Evolutionary conservation across 106 monocot genomes (phyloP).

Genomic region (Dactylorhiza incarnata): DNA sequence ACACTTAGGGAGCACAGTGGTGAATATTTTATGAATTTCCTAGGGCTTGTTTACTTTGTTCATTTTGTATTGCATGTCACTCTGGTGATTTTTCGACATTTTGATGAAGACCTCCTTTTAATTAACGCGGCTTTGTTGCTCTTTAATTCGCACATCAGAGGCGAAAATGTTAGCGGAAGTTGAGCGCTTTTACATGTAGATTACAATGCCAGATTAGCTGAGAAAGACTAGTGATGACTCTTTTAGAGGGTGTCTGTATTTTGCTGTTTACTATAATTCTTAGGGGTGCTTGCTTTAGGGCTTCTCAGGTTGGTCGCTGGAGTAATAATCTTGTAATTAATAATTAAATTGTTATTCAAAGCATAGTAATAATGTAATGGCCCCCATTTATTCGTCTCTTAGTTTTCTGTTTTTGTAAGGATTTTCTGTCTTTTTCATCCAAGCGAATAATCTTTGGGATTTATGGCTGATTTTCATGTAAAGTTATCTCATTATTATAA

Average conservation of each 20-base stretch:
- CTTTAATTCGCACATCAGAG: not conserved
- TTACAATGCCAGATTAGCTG: not conserved
- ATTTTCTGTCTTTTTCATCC: too few relatives aligned
- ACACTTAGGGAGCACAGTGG: too few relatives aligned
- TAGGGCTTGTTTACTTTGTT: too few relatives aligned
- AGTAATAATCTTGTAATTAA: not conserved
- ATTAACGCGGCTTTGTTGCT: not conserved
- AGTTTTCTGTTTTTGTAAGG: too few relatives aligned
- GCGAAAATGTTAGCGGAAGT: not conserved
- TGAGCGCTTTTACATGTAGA: not conserved
- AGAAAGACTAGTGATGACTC: not conserved
- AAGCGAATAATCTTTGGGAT: too few relatives aligned
- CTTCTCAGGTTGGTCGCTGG: not conserved
- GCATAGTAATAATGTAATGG: not conserved
- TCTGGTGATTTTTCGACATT: not conserved
- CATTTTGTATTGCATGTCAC: not conserved
- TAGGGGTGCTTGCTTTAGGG: not conserved
- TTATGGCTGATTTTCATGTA: too few relatives aligned
- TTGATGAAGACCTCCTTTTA: not conserved
- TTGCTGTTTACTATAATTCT: not conserved
- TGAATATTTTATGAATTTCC: too few relatives aligned
- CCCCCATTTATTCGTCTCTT: not conserved
- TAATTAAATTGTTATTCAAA: not conserved
- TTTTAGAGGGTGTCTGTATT: not conserved
- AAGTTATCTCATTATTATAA: too few relatives aligned